These are phyloP conservation scores for Candida easanensis DNA, from an alignment of 805 yeast species.

Conservation along the genomic window DNA sequence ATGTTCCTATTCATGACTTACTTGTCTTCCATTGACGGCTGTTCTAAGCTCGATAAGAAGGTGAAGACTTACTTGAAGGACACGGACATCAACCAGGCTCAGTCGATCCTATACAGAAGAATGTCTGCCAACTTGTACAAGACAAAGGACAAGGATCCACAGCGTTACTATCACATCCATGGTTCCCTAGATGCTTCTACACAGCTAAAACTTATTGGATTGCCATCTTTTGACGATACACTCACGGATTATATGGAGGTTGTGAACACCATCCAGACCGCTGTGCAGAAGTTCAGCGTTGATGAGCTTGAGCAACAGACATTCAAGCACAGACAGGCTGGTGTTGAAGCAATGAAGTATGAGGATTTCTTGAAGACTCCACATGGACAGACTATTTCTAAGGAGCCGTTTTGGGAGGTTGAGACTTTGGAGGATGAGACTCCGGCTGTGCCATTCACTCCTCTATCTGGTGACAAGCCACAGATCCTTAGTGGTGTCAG, in stretches of 20 bases:
- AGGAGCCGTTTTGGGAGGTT: constrained; percentile 2
- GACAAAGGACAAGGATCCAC: constrained; percentile 4
- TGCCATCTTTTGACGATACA: constrained; percentile 2
- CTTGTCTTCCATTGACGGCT: constrained; percentile 6
- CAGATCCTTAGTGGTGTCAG: constrained; percentile 6
- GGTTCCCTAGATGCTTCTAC: constrained; percentile 10
- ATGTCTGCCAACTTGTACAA: constrained; percentile 10
- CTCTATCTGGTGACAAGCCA: constrained; percentile 2
- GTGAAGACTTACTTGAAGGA: constrained; percentile 6
- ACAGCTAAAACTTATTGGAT: constrained; percentile 6
- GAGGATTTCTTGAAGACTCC: constrained; percentile 3
- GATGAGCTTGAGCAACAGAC: constrained; percentile 7
- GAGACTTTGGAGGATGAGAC: background rate
- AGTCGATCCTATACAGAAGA: constrained; percentile 10
- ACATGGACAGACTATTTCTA: constrained; percentile 2
- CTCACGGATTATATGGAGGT: constrained; percentile 5
- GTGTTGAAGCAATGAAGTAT: constrained; percentile 8
- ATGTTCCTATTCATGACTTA: constrained; percentile 9
- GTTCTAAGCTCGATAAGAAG: constrained; percentile 4
- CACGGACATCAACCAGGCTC: constrained; percentile 8
- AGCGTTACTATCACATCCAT: constrained; percentile 7
- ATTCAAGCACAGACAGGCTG: constrained; percentile 4
- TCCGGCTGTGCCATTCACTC: constrained; percentile 1
- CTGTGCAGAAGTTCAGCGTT: constrained; percentile 4
- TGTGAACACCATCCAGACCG: constrained; percentile 2